phyloP scores from a whole-genome alignment of 768 basidiomycete species.

The Russula sp. region DNA sequence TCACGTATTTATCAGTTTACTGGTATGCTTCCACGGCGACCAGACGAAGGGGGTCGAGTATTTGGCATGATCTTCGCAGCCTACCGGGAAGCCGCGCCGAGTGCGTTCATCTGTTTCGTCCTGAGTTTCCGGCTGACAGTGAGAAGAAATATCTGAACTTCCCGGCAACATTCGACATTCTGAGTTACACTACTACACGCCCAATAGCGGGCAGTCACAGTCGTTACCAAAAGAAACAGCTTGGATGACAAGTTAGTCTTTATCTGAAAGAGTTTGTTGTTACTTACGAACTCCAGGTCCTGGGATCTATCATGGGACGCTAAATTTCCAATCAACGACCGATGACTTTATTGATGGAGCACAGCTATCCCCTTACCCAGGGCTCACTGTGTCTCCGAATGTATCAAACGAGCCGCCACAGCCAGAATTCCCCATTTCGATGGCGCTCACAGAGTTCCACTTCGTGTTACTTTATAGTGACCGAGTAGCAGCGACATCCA shows the following conservation, averaged over 20 bases:
- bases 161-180: slow-evolving; percentile 72
- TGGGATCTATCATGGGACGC: slow-evolving; percentile 79
- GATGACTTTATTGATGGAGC: slow-evolving; percentile 75
- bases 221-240: slow-evolving; percentile 71
- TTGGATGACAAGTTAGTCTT: slow-evolving; percentile 78
- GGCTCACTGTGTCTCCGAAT: slow-evolving; percentile 31
- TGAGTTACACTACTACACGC: slow-evolving; percentile 74
- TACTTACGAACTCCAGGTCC: slow-evolving; percentile 43
- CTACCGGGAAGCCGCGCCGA: slow-evolving; percentile 73
- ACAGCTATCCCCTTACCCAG: slow-evolving; percentile 73
- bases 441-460: slow-evolving; percentile 87
- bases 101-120: slow-evolving; percentile 38
- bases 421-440: slow-evolving; percentile 55
- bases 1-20: slow-evolving; percentile 88
- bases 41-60: slow-evolving; percentile 69
- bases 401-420: slow-evolving; percentile 20
- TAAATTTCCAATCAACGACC: slow-evolving; percentile 60
- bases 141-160: slow-evolving; percentile 80
- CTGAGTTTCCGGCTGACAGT: slow-evolving; percentile 22
- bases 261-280: neutral
- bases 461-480: slow-evolving; percentile 81
- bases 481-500: slow-evolving; percentile 67
- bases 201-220: slow-evolving; percentile 58
- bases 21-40: slow-evolving; percentile 55
- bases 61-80: slow-evolving; percentile 67